Evolutionary conservation across 1,284 basidiomycete genomes (phyloP), one percentile per base, ranked within the genome.

Genomic region (Lentinula novae-zelandiae): DNA sequence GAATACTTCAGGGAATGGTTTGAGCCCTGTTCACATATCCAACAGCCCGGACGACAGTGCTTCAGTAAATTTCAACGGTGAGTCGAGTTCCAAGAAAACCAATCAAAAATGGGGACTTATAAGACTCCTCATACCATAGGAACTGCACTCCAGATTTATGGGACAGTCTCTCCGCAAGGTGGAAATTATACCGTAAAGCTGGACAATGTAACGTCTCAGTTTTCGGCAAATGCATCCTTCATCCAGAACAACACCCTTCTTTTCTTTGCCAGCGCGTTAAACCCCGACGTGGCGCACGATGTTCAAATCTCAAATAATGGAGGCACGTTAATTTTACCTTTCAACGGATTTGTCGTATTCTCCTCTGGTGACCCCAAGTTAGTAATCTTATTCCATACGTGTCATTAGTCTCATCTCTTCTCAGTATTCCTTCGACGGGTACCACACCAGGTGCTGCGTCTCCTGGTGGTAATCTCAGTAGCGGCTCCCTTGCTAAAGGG

Each of bases 251-350:
- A 82, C 54, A 76, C 80, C 33, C 72, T 85, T 10, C 76, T 92
- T 9, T 91, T 85, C 69, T 86, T 80, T 65, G 77, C 80, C 36
- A 82, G 82, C 27, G 82, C 82, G n/a, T 78, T 92, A 53, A 77
- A 88, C 66, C 74, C 81, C 15, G 71, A 70, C 44, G 54, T 66
- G 10, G 63, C 68, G 12, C 88, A 92, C 68, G 69, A 75, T 2
- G 67, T 92, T 42, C 71, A 76, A 15, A 72, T 92, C 51, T 72
- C 72, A 38, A 91, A 92, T 70, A 74, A 77, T 34, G 82, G 83
- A 40, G 70, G 77, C 1, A 76, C 78, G 15, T 70, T 81, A 8
- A 68, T 70, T 1, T 36, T 82, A n/a, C 67, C 72, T 9, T 64
- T 71, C 5, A 69, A 67, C 40, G 77, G 79, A 36, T 75, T 79